Conservation (phyloP, 176 grass and related monocot species). For the Hordeum marinum region DNA sequence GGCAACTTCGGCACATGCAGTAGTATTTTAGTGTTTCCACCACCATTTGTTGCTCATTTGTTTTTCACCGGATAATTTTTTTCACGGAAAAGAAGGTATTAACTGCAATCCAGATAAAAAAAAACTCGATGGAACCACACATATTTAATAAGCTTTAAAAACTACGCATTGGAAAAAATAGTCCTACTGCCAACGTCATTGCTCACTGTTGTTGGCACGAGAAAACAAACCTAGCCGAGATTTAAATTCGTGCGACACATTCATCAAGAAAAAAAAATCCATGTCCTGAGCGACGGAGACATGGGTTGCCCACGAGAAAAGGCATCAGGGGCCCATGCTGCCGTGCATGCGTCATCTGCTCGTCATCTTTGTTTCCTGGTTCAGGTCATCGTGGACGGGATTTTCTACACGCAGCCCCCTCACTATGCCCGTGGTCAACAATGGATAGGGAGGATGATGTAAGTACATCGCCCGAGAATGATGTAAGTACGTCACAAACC, state of each 20-base stretch:
- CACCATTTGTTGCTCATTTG: neutral
- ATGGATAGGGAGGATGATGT: neutral
- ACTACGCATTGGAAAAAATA: no score
- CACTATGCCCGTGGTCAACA: neutral
- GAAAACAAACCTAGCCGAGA: neutral
- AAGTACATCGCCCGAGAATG: neutral
- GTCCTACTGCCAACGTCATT: neutral
- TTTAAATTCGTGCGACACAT: neutral
- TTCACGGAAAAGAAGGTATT: neutral
- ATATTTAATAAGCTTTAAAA: no score
- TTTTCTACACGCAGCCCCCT: neutral
- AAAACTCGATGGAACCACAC: no score
- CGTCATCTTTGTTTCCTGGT: neutral
- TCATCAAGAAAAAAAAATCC: neutral
- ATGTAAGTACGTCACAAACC: neutral
- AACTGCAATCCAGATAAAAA: neutral
- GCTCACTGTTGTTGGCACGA: neutral
- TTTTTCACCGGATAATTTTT: neutral
- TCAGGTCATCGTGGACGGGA: neutral
- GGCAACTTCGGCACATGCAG: neutral
- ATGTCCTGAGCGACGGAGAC: slow-evolving; percentile 1
- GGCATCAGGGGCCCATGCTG: neutral
- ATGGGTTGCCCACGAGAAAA: neutral
- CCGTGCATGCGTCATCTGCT: neutral
- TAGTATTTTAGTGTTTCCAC: neutral